Conservation (phyloP, 208 protist genomes). For the Phytomonas sp. region DNA sequence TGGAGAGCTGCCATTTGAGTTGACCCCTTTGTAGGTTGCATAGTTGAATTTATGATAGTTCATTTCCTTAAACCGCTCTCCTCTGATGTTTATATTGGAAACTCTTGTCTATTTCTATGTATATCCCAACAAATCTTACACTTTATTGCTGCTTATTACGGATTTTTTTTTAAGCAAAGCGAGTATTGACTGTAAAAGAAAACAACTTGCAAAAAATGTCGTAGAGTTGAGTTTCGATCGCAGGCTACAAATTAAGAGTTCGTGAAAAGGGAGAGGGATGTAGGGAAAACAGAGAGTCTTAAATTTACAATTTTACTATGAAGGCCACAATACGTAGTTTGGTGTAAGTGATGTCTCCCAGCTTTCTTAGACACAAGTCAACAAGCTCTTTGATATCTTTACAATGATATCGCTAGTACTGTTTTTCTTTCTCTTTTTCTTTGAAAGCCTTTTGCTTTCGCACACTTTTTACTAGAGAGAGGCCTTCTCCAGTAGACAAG, state of each 20-base stretch:
- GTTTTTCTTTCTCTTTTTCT: constrained; percentile 12
- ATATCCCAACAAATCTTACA: not conserved
- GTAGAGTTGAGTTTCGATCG: not conserved
- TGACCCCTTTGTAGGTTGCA: constrained; percentile 8
- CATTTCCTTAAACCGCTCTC: constrained; percentile 9
- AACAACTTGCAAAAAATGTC: not conserved
- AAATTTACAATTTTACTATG: not conserved
- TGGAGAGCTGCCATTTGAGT: not conserved
- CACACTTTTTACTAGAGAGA: constrained; percentile 6
- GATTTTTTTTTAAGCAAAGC: constrained; percentile 1
- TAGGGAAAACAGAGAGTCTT: not conserved
- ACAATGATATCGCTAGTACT: constrained; percentile 2
- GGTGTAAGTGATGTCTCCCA: not conserved
- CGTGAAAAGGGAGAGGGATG: not conserved
- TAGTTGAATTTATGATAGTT: constrained; percentile 35
- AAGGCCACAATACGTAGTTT: not conserved
- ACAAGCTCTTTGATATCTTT: not conserved
- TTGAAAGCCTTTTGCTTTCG: not conserved
- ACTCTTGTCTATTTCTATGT: not conserved
- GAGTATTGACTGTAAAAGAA: not conserved
- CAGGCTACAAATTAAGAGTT: not conserved
- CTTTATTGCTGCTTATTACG: not conserved
- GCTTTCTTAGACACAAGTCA: not conserved
- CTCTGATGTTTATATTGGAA: not conserved
- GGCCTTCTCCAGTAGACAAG: constrained; percentile 34